Percentiles rank a stretch among this genome's conserved stretches.
phyloP scores from a whole-genome alignment of 2,329 filamentous ascomycete genomes.

The Colletotrichum filicis region DNA sequence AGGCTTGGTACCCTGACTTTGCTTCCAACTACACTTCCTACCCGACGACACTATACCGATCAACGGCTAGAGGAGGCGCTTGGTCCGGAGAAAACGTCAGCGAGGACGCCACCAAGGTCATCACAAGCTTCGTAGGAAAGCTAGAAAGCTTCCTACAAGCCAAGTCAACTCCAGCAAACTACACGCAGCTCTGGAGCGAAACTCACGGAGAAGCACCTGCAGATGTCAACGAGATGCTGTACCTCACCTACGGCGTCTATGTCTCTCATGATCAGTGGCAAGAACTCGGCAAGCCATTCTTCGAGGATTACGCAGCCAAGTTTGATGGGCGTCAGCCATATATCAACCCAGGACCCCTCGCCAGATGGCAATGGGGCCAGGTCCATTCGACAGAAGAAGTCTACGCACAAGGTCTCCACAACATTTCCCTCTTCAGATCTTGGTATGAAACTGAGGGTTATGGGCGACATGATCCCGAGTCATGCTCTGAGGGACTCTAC shows the following conservation, averaged over 20 bases:
- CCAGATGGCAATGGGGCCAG: slow-evolving; percentile 46
- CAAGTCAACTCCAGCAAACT: slow-evolving; percentile 23
- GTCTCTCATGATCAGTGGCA: slow-evolving; percentile 47
- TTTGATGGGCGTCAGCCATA: slow-evolving; percentile 48
- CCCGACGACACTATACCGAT: slow-evolving; percentile 39
- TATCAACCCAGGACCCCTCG: slow-evolving; percentile 46
- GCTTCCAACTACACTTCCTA: slow-evolving; percentile 43
- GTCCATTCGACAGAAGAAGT: slow-evolving; percentile 23
- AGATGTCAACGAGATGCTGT: slow-evolving; percentile 41
- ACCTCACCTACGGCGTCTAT: slow-evolving; percentile 45
- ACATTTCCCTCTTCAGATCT: slow-evolving; percentile 22
- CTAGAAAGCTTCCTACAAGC: slow-evolving; percentile 40
- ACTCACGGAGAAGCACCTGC: slow-evolving; percentile 22
- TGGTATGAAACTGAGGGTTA: slow-evolving; percentile 34
- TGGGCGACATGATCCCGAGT: slow-evolving; percentile 24
- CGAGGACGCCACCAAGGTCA: neutral
- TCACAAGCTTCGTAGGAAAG: slow-evolving; percentile 37
- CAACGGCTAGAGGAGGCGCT: neutral
- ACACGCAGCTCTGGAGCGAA: slow-evolving; percentile 40
- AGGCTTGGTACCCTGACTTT: slow-evolving; percentile 23
- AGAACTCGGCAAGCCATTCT: slow-evolving; percentile 48
- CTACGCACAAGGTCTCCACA: slow-evolving; percentile 19
- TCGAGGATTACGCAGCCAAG: slow-evolving; percentile 46
- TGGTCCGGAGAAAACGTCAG: neutral
- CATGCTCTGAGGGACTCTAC: slow-evolving; percentile 33